These are phyloP conservation scores for Phytophthora sojae DNA, from an alignment of 352 stramenopile species.

Conservation along the genomic window DNA sequence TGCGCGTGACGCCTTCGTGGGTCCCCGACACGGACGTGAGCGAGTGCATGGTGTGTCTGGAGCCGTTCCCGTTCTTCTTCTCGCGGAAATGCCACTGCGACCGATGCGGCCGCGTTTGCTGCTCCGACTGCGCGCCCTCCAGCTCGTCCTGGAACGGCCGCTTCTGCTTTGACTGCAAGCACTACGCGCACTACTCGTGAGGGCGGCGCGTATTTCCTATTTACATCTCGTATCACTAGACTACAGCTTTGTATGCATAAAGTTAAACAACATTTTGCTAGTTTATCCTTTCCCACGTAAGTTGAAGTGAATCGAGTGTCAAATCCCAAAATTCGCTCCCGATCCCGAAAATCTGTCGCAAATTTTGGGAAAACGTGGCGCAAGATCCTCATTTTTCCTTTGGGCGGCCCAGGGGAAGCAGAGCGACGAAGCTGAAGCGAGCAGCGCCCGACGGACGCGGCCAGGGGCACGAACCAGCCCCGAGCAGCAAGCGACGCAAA, in stretches of 20 bases:
- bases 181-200: slow-evolving; percentile 67
- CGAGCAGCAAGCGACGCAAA: slow-evolving; percentile 36
- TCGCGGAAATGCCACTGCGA: slow-evolving; percentile 78
- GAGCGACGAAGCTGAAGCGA: slow-evolving; percentile 43
- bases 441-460: slow-evolving; percentile 24
- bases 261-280: background rate
- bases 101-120: slow-evolving; percentile 80
- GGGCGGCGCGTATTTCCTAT: slow-evolving; percentile 21
- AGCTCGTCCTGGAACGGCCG: slow-evolving; percentile 77
- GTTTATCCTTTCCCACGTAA: background rate
- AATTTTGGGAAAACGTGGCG: slow-evolving; percentile 9
- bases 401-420: slow-evolving; percentile 20
- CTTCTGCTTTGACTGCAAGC: slow-evolving; percentile 84
- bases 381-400: slow-evolving; percentile 35
- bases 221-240: slow-evolving; percentile 25
- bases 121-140: slow-evolving; percentile 72
- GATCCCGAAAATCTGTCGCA: slow-evolving; percentile 6
- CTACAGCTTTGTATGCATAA: slow-evolving; percentile 22
- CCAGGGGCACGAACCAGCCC: slow-evolving; percentile 39
- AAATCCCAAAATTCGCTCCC: slow-evolving; percentile 20
- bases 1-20: slow-evolving; percentile 66
- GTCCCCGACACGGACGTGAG: slow-evolving; percentile 65
- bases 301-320: slow-evolving; percentile 33
- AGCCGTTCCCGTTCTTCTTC: slow-evolving; percentile 78
- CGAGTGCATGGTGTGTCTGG: slow-evolving; percentile 78